Conservation (phyloP, 192 early-diverging fungal genomes). For the Chytriomyces sp. region DNA sequence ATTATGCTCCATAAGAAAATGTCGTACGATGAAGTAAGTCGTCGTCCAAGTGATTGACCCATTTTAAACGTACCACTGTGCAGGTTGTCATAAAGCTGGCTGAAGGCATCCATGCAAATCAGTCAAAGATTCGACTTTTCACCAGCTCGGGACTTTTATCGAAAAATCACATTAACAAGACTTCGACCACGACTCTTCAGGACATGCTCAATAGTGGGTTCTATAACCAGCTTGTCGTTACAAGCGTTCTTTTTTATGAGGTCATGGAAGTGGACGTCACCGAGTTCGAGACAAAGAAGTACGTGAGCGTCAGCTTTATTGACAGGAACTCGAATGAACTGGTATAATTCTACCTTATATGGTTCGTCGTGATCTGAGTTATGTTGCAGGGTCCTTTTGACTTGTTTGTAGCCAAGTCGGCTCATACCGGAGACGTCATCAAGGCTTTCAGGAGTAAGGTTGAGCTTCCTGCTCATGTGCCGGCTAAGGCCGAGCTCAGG, state of each 20-base stretch:
- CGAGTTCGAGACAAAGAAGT: slow-evolving; percentile 82
- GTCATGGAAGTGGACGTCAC: slow-evolving; percentile 75
- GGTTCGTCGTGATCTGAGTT: slow-evolving; percentile 7
- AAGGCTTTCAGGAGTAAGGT: slow-evolving; percentile 54
- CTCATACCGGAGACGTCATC: slow-evolving; percentile 28
- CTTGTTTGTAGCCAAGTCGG: slow-evolving; percentile 69
- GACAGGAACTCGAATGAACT: slow-evolving; percentile 70
- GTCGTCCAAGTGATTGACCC: slow-evolving; percentile 3
- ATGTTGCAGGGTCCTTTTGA: slow-evolving; percentile 55
- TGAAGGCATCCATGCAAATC: slow-evolving; percentile 57
- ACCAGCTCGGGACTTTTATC: slow-evolving; percentile 33
- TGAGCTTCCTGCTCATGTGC: slow-evolving; percentile 32
- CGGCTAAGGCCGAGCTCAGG: slow-evolving; percentile 45
- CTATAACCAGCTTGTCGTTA: slow-evolving; percentile 32
- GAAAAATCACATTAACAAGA: slow-evolving; percentile 48
- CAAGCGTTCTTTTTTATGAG: slow-evolving; percentile 76
- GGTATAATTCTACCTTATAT: slow-evolving; percentile 35
- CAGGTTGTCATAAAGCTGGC: slow-evolving; percentile 68
- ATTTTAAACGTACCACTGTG: slow-evolving; percentile 34
- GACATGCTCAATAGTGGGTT: slow-evolving; percentile 53
- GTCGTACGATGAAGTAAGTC: slow-evolving; percentile 58
- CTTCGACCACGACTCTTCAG: slow-evolving; percentile 49
- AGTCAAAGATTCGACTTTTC: slow-evolving; percentile 76
- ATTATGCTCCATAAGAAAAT: slow-evolving; percentile 68
- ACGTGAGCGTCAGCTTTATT: slow-evolving; percentile 69